Base-by-base conservation (phyloP, 1,284 basidiomycete species). In the Gymnopus androsaceus region DNA sequence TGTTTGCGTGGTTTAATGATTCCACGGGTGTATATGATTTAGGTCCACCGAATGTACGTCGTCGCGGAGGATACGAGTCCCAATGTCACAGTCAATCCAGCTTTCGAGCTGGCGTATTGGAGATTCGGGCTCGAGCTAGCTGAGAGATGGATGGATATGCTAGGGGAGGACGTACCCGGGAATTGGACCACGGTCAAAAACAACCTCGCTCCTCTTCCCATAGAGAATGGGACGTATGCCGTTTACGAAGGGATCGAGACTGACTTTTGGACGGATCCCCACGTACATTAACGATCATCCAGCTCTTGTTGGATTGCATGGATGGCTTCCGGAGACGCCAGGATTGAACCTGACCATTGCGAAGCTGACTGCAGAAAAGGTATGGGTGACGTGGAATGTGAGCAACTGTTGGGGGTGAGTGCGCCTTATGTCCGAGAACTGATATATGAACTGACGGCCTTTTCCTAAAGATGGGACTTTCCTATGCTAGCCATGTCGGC, bases 401-500 rank as follows among this genome's bases (percentile, higher is more conserved):
- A 77, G 75, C 15, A 78, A 82, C 58, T 77, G 75, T 57, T 83
- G 81, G 81, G 81, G 81, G 78, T 81, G 56, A 66, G 76, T 67
- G 7, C n/a, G n/a, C n/a, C n/a, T n/a, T n/a, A n/a, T n/a, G n/a
- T n/a, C n/a, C n/a, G n/a, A n/a, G n/a, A n/a, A n/a, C n/a, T n/a
- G n/a, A n/a, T n/a, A n/a, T n/a, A n/a, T n/a, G n/a, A n/a, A n/a
- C n/a, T n/a, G n/a, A n/a, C n/a, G n/a, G n/a, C n/a, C n/a, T n/a
- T n/a, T n/a, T n/a, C n/a, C n/a, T n/a, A 4, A 36, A 81, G 82
- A 40, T 85, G 82, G 83, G 83, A 84, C 66, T 84, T 84, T 60
- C 80, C 81, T 0, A 79, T 84, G 78, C 75, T 84, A 2, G 82
- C 82, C 0, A 82, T 85, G 79, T 81, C 80, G 1, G 82, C 82